phyloP scores from a whole-genome alignment of 73 alveolate genomes.

The Symbiodinium natans region DNA sequence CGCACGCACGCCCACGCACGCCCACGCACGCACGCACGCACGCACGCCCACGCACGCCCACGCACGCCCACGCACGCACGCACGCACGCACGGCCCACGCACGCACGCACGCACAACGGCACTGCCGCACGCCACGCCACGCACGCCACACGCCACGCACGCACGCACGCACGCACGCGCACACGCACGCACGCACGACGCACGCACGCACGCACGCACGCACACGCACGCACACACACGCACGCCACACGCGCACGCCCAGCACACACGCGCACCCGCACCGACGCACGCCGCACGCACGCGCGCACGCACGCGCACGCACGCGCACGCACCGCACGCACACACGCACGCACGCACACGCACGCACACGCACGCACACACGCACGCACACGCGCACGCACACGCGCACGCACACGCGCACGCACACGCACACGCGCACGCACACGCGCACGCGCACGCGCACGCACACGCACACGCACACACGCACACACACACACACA shows the following conservation, averaged over 20 bases:
- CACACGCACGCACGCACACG: background rate
- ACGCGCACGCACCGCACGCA: background rate
- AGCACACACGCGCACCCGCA: no score
- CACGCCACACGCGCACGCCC: no score
- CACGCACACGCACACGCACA: conserved; percentile 11
- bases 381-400: background rate
- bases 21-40: conserved; percentile 11
- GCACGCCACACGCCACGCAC: no score
- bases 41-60: background rate
- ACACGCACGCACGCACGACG: no score
- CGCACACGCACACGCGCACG: conserved; percentile 14
- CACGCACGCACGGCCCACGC: no score
- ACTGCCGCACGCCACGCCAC: background rate
- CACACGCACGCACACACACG: no score
- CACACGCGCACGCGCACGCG: background rate
- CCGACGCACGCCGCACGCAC: background rate
- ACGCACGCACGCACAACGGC: background rate
- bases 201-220: background rate
- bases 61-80: no score
- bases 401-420: background rate
- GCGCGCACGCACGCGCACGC: background rate
- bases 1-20: background rate
- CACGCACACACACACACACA: conserved; percentile 3
- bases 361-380: background rate
- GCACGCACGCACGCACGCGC: no score